phyloP scores from a whole-genome alignment of 768 basidiomycete genomes.

The Calocybe gangraenosa region DNA sequence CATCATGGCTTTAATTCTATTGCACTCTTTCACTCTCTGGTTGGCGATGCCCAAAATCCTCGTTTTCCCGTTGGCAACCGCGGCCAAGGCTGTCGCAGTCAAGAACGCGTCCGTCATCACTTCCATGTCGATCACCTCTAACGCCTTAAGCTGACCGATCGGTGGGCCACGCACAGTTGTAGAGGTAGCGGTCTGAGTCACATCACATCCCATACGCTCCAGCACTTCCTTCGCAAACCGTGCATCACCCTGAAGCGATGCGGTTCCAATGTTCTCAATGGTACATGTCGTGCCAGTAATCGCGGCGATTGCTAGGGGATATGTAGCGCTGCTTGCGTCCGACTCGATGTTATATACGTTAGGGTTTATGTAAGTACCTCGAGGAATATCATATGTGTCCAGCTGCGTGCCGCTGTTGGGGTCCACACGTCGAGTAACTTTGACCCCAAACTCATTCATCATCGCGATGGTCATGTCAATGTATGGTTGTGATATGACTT shows the following conservation, averaged over 20 bases:
- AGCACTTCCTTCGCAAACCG: constrained; percentile 91
- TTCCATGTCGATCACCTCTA: constrained; percentile 94
- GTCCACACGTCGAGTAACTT: constrained; percentile 65
- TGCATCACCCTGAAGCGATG: constrained; percentile 95
- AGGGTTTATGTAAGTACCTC: constrained; percentile 74
- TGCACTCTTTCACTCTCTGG: constrained; percentile 97
- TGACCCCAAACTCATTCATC: constrained; percentile 90
- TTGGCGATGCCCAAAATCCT: constrained; percentile 95
- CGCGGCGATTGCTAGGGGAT: constrained; percentile 94
- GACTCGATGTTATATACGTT: constrained; percentile 84
- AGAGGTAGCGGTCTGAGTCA: constrained; percentile 81
- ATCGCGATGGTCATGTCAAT: constrained; percentile 99
- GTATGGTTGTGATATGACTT: constrained; percentile 97
- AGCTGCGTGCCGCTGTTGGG: constrained; percentile 52
- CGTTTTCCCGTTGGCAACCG: constrained; percentile 69
- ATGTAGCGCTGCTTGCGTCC: constrained; percentile 94
- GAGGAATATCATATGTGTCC: constrained; percentile 88
- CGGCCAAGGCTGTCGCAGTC: constrained; percentile 89
- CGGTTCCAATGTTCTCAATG: constrained; percentile 84
- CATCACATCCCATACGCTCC: constrained; percentile 91
- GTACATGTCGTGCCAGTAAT: constrained; percentile 97
- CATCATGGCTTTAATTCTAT: constrained; percentile 95
- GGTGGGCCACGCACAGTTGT: constrained; percentile 93
- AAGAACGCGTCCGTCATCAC: constrained; percentile 99
- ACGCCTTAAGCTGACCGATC: constrained; percentile 71